Base-by-base conservation (phyloP, 495 filamentous ascomycete genomes). In the Elasticomyces elasticus region DNA sequence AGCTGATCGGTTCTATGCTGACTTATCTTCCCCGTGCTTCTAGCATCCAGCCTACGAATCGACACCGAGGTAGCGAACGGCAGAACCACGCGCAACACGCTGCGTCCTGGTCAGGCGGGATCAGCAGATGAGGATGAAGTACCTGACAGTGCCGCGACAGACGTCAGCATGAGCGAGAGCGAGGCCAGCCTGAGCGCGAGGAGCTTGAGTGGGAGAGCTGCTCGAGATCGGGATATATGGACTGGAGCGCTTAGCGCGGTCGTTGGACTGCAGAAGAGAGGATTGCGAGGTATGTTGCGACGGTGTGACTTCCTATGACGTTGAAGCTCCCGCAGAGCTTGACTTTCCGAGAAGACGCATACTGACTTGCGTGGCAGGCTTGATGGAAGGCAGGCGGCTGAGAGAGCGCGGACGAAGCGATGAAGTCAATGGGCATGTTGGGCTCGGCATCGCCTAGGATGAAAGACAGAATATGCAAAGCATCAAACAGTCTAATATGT, bases 211-310 rank as follows among this genome's bases (percentile, higher is more conserved):
- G 60, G 30, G 33, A 25, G 46, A 37, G 31, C 20, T 30, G 51
- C 52, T 22, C 37, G 55, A 43, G 55, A 64, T 27, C 22, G 57
- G 5, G 85, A 89, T 61, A 74, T 91, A 20, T 95, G 90, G 90
- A 77, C 73, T 12, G 84, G 91, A 12, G 83, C 90, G 64, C 61
- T 95, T 25, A 94, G 88, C 67, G 86, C 86, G 47, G 91, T 96
- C n/a, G 94, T 98, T 53, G 92, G 92, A 0, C 62, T 98, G 52
- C 92, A 98, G 74, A 98, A 97, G 72, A 75, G 92, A 30, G 92
- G 92, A 0, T 64, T 98, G 52, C 79, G 90, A 44, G 92, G 92
- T 0, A 67, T 98, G 65, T n/a, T n/a, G n/a, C n/a, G n/a, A n/a
- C n/a, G n/a, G n/a, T n/a, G n/a, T n/a, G n/a, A n/a, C n/a, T n/a